Base-by-base conservation (phyloP, 306 rosid genomes). In the Vigna unguiculata region DNA sequence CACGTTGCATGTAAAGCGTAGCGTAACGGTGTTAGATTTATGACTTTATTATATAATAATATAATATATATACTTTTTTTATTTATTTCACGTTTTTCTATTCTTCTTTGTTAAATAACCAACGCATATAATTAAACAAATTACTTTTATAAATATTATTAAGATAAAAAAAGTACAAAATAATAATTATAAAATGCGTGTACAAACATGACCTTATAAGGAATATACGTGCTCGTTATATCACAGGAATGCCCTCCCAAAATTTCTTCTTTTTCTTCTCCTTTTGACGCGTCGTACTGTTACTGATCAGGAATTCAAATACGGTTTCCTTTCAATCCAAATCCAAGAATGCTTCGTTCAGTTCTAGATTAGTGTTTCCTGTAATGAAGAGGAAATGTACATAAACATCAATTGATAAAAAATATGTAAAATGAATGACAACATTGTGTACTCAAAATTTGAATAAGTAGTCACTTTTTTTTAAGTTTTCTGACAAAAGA, bases 1-100 rank as follows among this genome's bases (percentile, higher is more conserved):
- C 58, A 77, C 69, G 58, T 34, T 72, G 71, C 76, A 66, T 78
- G 83, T 66, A 59, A 78, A 65, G 65, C 52, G 7, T 72, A 46
- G 43, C 52, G 7, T 72, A 46, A 32, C 22, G 15, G 9, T 13
- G 25, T 38, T 47, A 36, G 63, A 59, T 13, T 70, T 24, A 59
- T n/a, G 41, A 64, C 45, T 28, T 52, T 22, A 41, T 47, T 40
- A 40, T 40, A 40, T 40, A 40, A 12, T 65, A 9, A 34, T 21
- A 13, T 46, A 15, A 4, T 3, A 25, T 19, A 10, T 41, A n/a
- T 0, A 9, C 34, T 48, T 63, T 24, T 12, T 21, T 36, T 72
- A 7, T 69, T 73, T 59, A 25, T 43, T 52, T 24, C 7, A 1
- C n/a, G 6, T 60, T 38, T 30, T 36, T 19, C 16, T 36, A 2